Conservation (phyloP, 78 protist genomes). For the Dictyostelium intermedium region DNA sequence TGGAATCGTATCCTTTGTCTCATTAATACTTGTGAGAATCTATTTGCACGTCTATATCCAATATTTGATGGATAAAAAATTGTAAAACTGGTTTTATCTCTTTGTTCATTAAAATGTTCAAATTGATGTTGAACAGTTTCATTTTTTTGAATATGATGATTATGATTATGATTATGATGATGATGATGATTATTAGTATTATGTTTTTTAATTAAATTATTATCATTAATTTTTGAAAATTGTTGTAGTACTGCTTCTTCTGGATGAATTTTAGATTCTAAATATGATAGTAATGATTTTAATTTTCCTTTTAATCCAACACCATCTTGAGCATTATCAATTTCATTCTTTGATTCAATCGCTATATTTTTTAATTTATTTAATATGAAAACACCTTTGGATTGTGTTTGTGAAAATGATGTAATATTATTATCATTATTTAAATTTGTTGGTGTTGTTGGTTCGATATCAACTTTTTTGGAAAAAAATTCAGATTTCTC, state of each 20-base stretch:
- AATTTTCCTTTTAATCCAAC: slow-evolving; percentile 38
- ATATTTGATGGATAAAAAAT: slow-evolving; percentile 25
- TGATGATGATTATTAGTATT: neutral
- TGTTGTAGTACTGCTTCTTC: slow-evolving; percentile 45
- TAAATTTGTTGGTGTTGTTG: neutral
- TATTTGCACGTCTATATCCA: slow-evolving; percentile 47
- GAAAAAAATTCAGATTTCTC: slow-evolving; percentile 51
- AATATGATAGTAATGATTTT: neutral
- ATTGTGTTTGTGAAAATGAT: neutral
- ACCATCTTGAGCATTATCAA: slow-evolving; percentile 48
- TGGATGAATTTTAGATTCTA: slow-evolving; percentile 49
- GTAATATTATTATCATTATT: neutral
- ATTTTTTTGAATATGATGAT: neutral
- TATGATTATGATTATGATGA: neutral
- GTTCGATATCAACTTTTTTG: neutral
- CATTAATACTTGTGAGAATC: slow-evolving; percentile 28
- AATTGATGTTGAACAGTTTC: neutral
- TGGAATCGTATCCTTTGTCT: slow-evolving; percentile 25
- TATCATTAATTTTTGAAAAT: slow-evolving; percentile 30
- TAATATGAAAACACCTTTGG: neutral
- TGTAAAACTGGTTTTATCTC: neutral
- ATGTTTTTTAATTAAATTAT: slow-evolving; percentile 1
- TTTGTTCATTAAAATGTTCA: slow-evolving; percentile 14
- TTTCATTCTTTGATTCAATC: slow-evolving; percentile 41
- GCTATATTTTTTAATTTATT: slow-evolving; percentile 24